Percentiles rank a stretch among this genome's conserved stretches.
These are phyloP conservation scores for Jatropha multifida DNA, from an alignment of 441 rosid genomes.

Conservation along the genomic window DNA sequence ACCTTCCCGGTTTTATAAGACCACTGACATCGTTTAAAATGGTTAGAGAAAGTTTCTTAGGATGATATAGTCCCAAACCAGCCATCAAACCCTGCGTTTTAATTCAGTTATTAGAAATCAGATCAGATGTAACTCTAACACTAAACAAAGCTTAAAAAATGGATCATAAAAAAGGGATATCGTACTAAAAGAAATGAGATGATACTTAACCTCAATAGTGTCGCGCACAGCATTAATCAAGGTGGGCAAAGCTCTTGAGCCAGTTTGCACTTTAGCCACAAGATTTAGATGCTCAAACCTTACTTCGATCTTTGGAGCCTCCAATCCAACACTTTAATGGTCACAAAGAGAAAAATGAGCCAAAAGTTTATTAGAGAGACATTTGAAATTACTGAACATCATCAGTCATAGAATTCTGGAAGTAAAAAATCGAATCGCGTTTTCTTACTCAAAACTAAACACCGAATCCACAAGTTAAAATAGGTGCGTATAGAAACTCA, in stretches of 20 bases:
- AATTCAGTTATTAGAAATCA: background rate
- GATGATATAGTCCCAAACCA: slow-evolving; percentile 45
- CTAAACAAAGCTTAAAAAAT: background rate
- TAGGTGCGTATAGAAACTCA: no score
- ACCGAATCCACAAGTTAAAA: no score
- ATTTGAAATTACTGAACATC: background rate
- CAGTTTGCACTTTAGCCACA: slow-evolving; percentile 60
- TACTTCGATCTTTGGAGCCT: slow-evolving; percentile 73
- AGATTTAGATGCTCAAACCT: slow-evolving; percentile 68
- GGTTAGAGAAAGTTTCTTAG: slow-evolving; percentile 41
- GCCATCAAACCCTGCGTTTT: slow-evolving; percentile 44
- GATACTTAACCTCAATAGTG: slow-evolving; percentile 53
- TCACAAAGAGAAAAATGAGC: background rate
- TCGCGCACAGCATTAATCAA: slow-evolving; percentile 66
- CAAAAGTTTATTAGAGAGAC: background rate
- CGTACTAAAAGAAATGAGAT: background rate
- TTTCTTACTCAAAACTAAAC: no score
- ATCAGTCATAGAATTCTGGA: no score
- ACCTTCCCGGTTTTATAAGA: slow-evolving; percentile 79
- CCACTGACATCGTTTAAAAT: slow-evolving; percentile 71
- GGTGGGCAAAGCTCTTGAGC: slow-evolving; percentile 85
- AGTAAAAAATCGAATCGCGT: no score
- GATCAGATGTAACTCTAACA: background rate
- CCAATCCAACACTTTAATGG: slow-evolving; percentile 60
- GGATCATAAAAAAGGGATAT: background rate